These are phyloP conservation scores for Boletus edulis DNA, from an alignment of 768 basidiomycete species.

Conservation along the genomic window DNA sequence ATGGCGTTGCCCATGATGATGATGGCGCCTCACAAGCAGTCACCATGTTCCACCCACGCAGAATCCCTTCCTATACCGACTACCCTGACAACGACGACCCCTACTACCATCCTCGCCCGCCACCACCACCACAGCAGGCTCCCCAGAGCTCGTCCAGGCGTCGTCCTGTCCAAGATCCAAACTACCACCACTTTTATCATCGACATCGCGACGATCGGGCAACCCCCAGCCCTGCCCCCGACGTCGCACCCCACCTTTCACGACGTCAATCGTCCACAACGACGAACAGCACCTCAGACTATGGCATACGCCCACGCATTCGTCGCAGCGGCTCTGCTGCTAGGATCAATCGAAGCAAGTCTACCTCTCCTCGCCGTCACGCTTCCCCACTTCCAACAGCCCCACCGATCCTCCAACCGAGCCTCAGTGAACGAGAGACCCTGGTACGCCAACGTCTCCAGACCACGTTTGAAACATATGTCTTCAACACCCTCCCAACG, in stretches of 20 bases:
- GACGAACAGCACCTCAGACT: constrained; percentile 18
- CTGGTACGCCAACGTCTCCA: constrained; percentile 20
- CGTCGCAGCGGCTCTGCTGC: constrained; percentile 19
- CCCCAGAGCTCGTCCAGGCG: constrained; percentile 12
- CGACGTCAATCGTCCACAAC: constrained; percentile 21
- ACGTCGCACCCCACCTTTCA: constrained; percentile 5
- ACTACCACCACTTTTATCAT: constrained; percentile 9
- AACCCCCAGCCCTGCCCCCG: constrained; percentile 9
- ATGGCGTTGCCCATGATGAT: constrained; percentile 27
- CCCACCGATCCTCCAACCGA: constrained; percentile 16
- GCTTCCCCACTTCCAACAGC: constrained; percentile 14
- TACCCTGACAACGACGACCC: constrained; percentile 15
- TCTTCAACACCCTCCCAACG: constrained; percentile 25
- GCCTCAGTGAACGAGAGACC: constrained; percentile 19
- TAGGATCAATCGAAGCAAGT: constrained; percentile 16
- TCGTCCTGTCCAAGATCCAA: constrained; percentile 12
- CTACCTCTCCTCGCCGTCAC: constrained; percentile 21
- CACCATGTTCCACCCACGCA: neutral
- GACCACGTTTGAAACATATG: constrained; percentile 22
- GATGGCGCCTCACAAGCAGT: too few species aligned
- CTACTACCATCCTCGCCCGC: constrained; percentile 14
- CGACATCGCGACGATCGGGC: constrained; percentile 24
- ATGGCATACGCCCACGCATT: constrained; percentile 12
- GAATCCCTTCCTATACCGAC: neutral
- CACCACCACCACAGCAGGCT: constrained; percentile 6